Evolutionary conservation across 2,329 filamentous ascomycete genomes (phyloP), one percentile per base, ranked within the genome.

Genomic region (Beauveria varroae): DNA sequence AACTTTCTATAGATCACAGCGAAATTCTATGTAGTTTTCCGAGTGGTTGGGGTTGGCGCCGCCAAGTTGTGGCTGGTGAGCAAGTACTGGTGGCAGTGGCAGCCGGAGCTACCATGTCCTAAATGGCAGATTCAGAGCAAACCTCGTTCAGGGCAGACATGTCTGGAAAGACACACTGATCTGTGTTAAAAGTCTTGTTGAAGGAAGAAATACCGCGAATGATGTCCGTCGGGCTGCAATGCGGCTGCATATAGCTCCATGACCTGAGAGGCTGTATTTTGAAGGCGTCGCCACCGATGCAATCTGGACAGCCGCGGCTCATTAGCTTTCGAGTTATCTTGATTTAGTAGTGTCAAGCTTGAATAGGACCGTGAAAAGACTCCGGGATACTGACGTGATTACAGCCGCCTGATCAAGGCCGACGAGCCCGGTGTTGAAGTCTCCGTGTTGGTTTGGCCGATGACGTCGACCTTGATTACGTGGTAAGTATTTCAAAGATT

Each of bases 391-490:
- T 43, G 16, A 49, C 18, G 28, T 49, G n/a, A 2, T 16, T 3
- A 22, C 24, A 55, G 58, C 51, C 51, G 34, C 16, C n/a, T 60
- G 41, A 60, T 51, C 28, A 44, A 50, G n/a, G 30, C 41, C 3
- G 51, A 60, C 24, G 58, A 60, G n/a, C 43, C 16, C 16, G 41
- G 49, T 44, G 46, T 55, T 30, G 58, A 60, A 28, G 16, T 49
- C n/a, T 54, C 49, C 14, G 37, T 2, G 18, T 54, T 50, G 51
- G 51, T 2, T 30, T 55, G 7, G 43, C 50, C 30, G 58, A 43
- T 54, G 58, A 60, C 7, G 43, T 60, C n/a, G 51, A 55, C 30
- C 18, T 60, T 41, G 49, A 28, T 41, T 47, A 40, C 40, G 57
- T 60, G 57, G 4, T 60, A 53, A 46, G 57, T 54, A 10, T 26